Base-by-base conservation (phyloP, 495 filamentous ascomycete genomes). In the Endocarpon pusillum region DNA sequence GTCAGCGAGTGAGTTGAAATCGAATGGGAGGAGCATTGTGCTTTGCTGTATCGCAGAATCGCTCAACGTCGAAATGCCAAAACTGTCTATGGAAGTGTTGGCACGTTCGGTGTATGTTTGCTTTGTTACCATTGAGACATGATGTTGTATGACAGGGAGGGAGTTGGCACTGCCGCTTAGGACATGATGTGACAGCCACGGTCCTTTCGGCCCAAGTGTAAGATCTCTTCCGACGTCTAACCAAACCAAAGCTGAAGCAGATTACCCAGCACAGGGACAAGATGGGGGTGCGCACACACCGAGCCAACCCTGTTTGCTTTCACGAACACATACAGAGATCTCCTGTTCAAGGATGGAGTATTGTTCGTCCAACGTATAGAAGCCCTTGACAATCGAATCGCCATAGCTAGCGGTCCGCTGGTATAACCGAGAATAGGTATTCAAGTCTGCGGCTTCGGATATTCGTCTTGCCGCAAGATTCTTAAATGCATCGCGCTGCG, bases 311-410 rank as follows among this genome's bases (percentile, higher is more conserved):
- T 32, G 15, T 11, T 36, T 37, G 15, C 33, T 17, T 17, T 17
- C 38, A 12, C 35, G 28, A 3, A 46, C 27, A 22, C 27, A 41
- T 20, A 51, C 37, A 4, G 48, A 47, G 23, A 45, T 35, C 10
- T 39, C 27, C 31, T 54, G 48, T 33, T 52, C 48, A 21, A 54
- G 36, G 4, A 35, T 21, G 24, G 49, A 47, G 19, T 42, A 31
- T 11, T 26, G 15, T 3, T 31, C 35, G 27, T 46, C 40, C 19
- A 37, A 31, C 1, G 45, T 32, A 2, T 17, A 39, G 21, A 40
- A 49, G 8, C 27, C 35, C 5, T 46, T 30, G 1, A 52, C 42
- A n/a, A 52, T 44, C 1, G 48, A 52, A 28, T 49, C 37, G n/a
- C 46, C 43, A n/a, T n/a, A 33, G 23, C 21, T n/a, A 38, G 11